Evolutionary conservation across 306 rosid genomes (phyloP).

Genomic region (Glycine latifolia): DNA sequence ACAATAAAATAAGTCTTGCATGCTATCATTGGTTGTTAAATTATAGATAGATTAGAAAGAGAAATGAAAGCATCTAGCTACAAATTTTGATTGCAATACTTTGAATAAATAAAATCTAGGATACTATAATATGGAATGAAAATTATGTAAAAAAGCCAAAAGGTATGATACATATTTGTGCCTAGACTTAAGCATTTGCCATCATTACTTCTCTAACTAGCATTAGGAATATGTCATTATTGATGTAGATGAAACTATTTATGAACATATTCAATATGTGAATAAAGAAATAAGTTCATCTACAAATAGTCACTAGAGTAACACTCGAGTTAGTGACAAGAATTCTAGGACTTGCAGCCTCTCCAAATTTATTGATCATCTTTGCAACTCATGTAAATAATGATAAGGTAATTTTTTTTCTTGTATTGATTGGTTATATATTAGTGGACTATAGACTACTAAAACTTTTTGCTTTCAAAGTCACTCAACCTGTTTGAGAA

Average conservation of each 20-base stretch:
- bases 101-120: conserved; percentile 4
- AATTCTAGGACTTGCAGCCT: conserved; percentile 60
- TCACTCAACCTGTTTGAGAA: too few species aligned
- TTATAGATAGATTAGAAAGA: not conserved
- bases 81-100: not conserved
- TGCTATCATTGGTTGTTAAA: not conserved
- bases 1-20: too few species aligned
- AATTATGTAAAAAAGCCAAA: conserved; percentile 23
- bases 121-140: conserved; percentile 27
- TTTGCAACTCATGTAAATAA: conserved; percentile 54
- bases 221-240: conserved; percentile 52
- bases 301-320: conserved; percentile 71
- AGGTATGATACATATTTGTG: conserved; percentile 11
- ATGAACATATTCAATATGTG: conserved; percentile 64
- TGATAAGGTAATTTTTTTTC: conserved; percentile 57
- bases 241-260: conserved; percentile 60
- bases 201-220: too few species aligned
- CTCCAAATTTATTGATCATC: conserved; percentile 62
- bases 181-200: not conserved
- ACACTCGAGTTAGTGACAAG: conserved; percentile 67
- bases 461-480: too few species aligned
- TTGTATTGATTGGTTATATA: not conserved
- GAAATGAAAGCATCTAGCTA: conserved; percentile 37
- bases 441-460: too few species aligned
- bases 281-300: conserved; percentile 62